These are phyloP conservation scores for Tolypocladium album DNA, from an alignment of 2,329 filamentous ascomycete species.

Conservation along the genomic window DNA sequence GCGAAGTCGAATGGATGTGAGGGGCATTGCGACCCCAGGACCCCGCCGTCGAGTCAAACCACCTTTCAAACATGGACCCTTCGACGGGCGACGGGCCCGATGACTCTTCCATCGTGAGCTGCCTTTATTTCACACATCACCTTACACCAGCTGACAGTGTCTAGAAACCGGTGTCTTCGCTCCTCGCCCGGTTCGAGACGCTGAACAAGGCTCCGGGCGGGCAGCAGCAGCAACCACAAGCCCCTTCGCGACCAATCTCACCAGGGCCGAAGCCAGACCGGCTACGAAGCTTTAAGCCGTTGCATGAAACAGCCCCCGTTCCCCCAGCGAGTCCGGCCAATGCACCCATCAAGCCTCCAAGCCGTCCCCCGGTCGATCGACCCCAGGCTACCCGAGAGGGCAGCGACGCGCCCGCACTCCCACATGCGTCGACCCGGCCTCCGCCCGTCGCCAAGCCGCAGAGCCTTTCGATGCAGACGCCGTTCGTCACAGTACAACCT, in stretches of 20 bases:
- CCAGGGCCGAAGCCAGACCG: constrained; percentile 32
- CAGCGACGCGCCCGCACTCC: constrained; percentile 10
- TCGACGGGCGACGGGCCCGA: constrained; percentile 48
- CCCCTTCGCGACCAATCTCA: constrained; percentile 22
- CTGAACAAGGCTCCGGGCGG: constrained; percentile 28
- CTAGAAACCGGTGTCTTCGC: constrained; percentile 71
- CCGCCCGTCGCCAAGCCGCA: constrained; percentile 12
- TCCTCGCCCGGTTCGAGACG: constrained; percentile 73
- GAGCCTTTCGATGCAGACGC: constrained; percentile 39
- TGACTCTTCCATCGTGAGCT: constrained; percentile 62
- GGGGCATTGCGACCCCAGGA: constrained; percentile 2
- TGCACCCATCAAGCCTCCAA: constrained; percentile 15
- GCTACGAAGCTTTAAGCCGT: constrained; percentile 28
- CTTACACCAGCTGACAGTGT: background rate
- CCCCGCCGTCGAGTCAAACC: constrained; percentile 11
- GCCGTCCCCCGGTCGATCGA: constrained; percentile 8
- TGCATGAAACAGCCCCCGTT: constrained; percentile 17
- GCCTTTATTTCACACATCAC: background rate
- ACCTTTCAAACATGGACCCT: constrained; percentile 17
- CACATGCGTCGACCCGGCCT: constrained; percentile 14
- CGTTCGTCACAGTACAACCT: constrained; percentile 58
- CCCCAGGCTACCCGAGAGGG: constrained; percentile 9
- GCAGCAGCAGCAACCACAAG: constrained; percentile 10
- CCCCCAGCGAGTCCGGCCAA: constrained; percentile 5
- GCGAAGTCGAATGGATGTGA: constrained; percentile 4